A percentile compares a stretch with the other conserved stretches of the same genome.
phyloP scores from a whole-genome alignment of 2,329 filamentous ascomycete genomes.

The Drechslerella dactyloides region DNA sequence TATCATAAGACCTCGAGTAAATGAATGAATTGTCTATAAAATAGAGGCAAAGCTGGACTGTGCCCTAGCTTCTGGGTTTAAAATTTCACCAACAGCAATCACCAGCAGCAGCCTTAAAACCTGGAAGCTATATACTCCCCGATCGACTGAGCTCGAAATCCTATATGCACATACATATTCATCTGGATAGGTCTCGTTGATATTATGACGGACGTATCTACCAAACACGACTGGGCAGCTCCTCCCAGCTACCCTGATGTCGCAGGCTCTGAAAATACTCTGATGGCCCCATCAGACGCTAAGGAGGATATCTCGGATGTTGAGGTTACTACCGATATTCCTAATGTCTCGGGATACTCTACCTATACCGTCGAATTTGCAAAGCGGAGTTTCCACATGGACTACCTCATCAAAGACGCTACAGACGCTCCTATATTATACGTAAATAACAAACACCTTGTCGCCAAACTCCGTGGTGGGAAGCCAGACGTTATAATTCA shows the following conservation, averaged over 20 bases:
- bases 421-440: conserved; percentile 15
- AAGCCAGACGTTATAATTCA: conserved; percentile 29
- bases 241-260: conserved; percentile 23
- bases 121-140: too few species aligned
- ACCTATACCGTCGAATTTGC: conserved; percentile 38
- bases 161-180: too few species aligned
- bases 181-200: too few species aligned
- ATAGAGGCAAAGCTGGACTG: too few species aligned
- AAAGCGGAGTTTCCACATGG: conserved; percentile 38
- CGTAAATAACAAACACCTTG: conserved; percentile 35
- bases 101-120: too few species aligned
- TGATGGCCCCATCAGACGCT: conserved; percentile 6
- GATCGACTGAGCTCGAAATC: too few species aligned
- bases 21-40: too few species aligned
- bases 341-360: conserved; percentile 23
- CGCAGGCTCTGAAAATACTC: background rate
- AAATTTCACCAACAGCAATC: too few species aligned
- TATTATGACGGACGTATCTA: too few species aligned
- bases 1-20: background rate
- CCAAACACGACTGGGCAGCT: background rate
- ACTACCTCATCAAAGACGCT: conserved; percentile 36
- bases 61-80: too few species aligned
- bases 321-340: conserved; percentile 15
- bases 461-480: conserved; percentile 24
- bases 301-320: conserved; percentile 13